Conservation (phyloP, 2,329 filamentous ascomycete genomes). For the Tolypocladium ophioglossoides region DNA sequence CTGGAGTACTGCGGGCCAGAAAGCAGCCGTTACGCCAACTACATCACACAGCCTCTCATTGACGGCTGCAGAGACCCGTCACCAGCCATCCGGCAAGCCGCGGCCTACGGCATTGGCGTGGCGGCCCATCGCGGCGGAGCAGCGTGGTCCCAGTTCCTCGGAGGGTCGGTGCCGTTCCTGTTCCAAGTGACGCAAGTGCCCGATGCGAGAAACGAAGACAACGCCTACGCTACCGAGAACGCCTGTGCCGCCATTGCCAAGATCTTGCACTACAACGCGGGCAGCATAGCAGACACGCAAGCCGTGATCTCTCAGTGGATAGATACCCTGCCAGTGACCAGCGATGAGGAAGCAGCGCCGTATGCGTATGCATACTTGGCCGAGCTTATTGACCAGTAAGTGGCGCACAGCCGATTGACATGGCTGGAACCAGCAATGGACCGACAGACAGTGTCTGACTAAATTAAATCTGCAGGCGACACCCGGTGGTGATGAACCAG, state of each 20-base stretch:
- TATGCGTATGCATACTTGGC: slow-evolving; percentile 91
- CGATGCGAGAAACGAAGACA: slow-evolving; percentile 79
- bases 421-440: neutral
- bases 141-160: slow-evolving; percentile 80
- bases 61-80: slow-evolving; percentile 78
- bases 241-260: slow-evolving; percentile 94
- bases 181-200: slow-evolving; percentile 77
- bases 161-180: slow-evolving; percentile 65
- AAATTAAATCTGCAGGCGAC: slow-evolving; percentile 51
- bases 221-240: slow-evolving; percentile 96
- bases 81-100: slow-evolving; percentile 88
- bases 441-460: slow-evolving; percentile 14
- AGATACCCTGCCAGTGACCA: slow-evolving; percentile 79
- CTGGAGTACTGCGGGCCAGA: slow-evolving; percentile 91
- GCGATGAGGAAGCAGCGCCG: slow-evolving; percentile 94
- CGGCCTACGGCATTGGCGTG: slow-evolving; percentile 90
- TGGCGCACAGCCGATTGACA: slow-evolving; percentile 13
- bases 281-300: slow-evolving; percentile 65
- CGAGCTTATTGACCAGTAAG: slow-evolving; percentile 90
- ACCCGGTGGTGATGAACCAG: slow-evolving; percentile 68
- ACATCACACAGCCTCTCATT: slow-evolving; percentile 79
- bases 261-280: slow-evolving; percentile 81
- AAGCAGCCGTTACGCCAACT: slow-evolving; percentile 74
- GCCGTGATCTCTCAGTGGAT: slow-evolving; percentile 78
- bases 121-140: slow-evolving; percentile 86